phyloP scores from a whole-genome alignment of 1,139 yeast species.

The Hansenula anomala region DNA sequence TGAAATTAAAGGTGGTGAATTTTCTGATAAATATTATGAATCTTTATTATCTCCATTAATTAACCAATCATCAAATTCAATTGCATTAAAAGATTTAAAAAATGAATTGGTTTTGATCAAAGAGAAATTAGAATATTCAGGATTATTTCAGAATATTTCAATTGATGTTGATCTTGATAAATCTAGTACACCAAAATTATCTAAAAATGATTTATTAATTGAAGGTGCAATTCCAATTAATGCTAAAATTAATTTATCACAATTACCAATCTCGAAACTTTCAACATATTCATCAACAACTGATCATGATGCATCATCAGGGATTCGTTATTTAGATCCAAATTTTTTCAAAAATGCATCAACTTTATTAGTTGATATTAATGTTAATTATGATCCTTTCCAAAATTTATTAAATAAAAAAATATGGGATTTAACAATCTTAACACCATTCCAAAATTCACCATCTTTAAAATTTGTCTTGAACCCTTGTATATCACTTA shows the following conservation, averaged over 20 bases:
- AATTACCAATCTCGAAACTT: slow-evolving; percentile 20
- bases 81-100: slow-evolving; percentile 13
- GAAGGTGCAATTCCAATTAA: slow-evolving; percentile 22
- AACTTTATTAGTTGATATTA: slow-evolving; percentile 22
- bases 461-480: slow-evolving; percentile 24
- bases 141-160: slow-evolving; percentile 18
- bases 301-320: slow-evolving; percentile 21
- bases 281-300: slow-evolving; percentile 20
- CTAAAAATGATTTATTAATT: slow-evolving; percentile 2
- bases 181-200: slow-evolving; percentile 3
- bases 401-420: slow-evolving; percentile 22
- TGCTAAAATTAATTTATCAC: slow-evolving; percentile 21
- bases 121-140: slow-evolving; percentile 14
- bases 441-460: slow-evolving; percentile 23
- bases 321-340: slow-evolving; percentile 22
- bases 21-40: slow-evolving; percentile 17
- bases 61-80: slow-evolving; percentile 5
- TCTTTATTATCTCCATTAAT: slow-evolving; percentile 16
- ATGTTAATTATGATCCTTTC: slow-evolving; percentile 23
- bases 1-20: slow-evolving; percentile 19
- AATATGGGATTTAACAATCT: slow-evolving; percentile 20
- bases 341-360: slow-evolving; percentile 27
- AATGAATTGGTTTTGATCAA: slow-evolving; percentile 10
- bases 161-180: slow-evolving; percentile 17
- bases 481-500: slow-evolving; percentile 21